Evolutionary conservation across 176 grass and related monocot genomes (phyloP).

Genomic region (Rhipidocladum racemiflorum): DNA sequence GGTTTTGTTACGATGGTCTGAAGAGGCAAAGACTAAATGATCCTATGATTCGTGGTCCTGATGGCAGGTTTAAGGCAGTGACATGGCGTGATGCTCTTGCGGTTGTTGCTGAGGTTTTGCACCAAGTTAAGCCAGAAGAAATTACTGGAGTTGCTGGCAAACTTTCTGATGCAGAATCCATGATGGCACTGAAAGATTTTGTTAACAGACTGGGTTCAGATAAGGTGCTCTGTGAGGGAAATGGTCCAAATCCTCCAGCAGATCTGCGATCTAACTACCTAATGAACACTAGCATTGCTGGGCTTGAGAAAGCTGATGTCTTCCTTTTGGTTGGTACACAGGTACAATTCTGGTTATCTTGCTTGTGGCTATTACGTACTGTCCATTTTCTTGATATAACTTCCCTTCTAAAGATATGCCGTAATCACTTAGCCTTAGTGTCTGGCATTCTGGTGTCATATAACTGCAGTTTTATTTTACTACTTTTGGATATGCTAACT

Average conservation of each 20-base stretch:
- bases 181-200: slow-evolving; percentile 99
- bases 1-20: slow-evolving; percentile 94
- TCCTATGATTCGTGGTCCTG: slow-evolving; percentile 94
- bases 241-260: slow-evolving; percentile 73
- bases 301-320: slow-evolving; percentile 93
- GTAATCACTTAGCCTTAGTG: not conserved
- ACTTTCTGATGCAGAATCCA: slow-evolving; percentile 96
- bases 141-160: slow-evolving; percentile 91
- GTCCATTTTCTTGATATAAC: slow-evolving; percentile 10
- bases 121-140: slow-evolving; percentile 82
- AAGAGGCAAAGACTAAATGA: slow-evolving; percentile 98
- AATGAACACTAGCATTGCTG: slow-evolving; percentile 81
- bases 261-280: slow-evolving; percentile 87
- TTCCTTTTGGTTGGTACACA: slow-evolving; percentile 97
- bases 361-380: not conserved
- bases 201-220: slow-evolving; percentile 90
- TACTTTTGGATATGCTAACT: not conserved
- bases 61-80: slow-evolving; percentile 85
- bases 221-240: slow-evolving; percentile 84
- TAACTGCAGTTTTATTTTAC: not conserved
- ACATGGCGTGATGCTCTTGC: slow-evolving; percentile 90
- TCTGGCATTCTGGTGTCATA: not conserved
- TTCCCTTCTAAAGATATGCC: not conserved
- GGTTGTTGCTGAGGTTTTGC: slow-evolving; percentile 80
- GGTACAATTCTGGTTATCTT: slow-evolving; percentile 44